phyloP scores from a whole-genome alignment of 176 grass and related monocot genomes.

The Musa acuminata region DNA sequence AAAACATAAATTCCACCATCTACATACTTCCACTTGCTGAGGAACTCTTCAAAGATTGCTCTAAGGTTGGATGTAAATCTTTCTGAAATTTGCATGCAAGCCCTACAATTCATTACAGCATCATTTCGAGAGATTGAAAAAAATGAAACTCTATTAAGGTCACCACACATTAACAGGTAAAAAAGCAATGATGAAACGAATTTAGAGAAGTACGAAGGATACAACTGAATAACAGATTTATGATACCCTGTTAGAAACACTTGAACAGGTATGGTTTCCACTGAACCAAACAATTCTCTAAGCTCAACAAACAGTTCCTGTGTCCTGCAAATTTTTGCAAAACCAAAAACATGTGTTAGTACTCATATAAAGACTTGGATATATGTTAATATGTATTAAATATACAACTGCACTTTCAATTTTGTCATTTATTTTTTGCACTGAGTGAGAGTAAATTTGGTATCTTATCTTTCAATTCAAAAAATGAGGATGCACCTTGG shows the following conservation, averaged over 20 bases:
- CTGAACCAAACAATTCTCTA: slow-evolving; percentile 44
- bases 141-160: background rate
- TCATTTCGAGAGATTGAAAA: background rate
- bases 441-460: too few relatives aligned
- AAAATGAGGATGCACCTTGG: background rate
- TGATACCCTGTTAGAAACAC: slow-evolving; percentile 55
- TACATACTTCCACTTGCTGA: slow-evolving; percentile 46
- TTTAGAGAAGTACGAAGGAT: background rate
- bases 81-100: slow-evolving; percentile 59
- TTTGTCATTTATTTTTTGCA: too few relatives aligned
- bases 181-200: background rate
- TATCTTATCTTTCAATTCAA: too few relatives aligned
- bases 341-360: background rate
- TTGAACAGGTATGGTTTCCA: slow-evolving; percentile 44
- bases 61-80: slow-evolving; percentile 33
- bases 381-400: background rate
- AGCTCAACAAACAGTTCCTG: slow-evolving; percentile 53
- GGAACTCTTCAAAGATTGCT: slow-evolving; percentile 56
- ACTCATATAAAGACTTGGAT: background rate
- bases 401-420: background rate
- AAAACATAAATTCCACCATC: slow-evolving; percentile 42
- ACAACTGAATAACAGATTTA: background rate
- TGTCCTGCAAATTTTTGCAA: slow-evolving; percentile 38
- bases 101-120: slow-evolving; percentile 35
- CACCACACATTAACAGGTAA: background rate